These are phyloP conservation scores for Kodamaea jinghongensis DNA, from an alignment of 805 yeast species.

Conservation along the genomic window DNA sequence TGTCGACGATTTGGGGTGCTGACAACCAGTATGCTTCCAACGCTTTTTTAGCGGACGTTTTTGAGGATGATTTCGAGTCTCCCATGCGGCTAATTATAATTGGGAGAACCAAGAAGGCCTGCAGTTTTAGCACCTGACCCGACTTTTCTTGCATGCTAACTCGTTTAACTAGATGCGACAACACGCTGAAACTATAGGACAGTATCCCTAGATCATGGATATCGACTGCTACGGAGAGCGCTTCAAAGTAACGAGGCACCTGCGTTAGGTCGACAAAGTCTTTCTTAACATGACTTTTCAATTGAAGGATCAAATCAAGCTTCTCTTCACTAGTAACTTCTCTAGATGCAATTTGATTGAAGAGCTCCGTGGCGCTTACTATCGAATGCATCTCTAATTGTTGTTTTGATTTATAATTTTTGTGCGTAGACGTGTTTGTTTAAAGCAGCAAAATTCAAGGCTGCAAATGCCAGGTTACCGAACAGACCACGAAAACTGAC, in stretches of 20 bases:
- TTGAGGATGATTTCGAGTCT: slow-evolving; percentile 36
- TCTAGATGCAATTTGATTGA: slow-evolving; percentile 16
- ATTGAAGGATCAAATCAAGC: slow-evolving; percentile 24
- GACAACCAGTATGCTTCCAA: slow-evolving; percentile 55
- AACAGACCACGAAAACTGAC: too few relatives aligned
- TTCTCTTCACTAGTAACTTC: slow-evolving; percentile 13
- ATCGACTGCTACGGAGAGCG: slow-evolving; percentile 45
- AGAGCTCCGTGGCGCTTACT: slow-evolving; percentile 18
- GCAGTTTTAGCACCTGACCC: slow-evolving; percentile 36
- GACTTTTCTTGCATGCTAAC: slow-evolving; percentile 55
- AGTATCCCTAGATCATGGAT: slow-evolving; percentile 37
- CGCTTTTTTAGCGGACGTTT: slow-evolving; percentile 48
- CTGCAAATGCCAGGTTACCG: too few relatives aligned
- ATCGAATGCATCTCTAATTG: slow-evolving; percentile 4
- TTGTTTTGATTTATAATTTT: background rate
- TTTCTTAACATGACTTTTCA: slow-evolving; percentile 55
- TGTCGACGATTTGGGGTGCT: slow-evolving; percentile 48
- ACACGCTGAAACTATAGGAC: slow-evolving; percentile 44
- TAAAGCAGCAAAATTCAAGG: background rate
- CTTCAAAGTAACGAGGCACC: slow-evolving; percentile 51
- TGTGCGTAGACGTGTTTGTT: background rate
- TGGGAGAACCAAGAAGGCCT: slow-evolving; percentile 48
- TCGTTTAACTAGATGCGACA: slow-evolving; percentile 56
- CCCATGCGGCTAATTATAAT: slow-evolving; percentile 47
- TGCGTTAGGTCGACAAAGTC: slow-evolving; percentile 50